phyloP scores from a whole-genome alignment of 139 green algal species.

The Pseudopediastrum boryanum region DNA sequence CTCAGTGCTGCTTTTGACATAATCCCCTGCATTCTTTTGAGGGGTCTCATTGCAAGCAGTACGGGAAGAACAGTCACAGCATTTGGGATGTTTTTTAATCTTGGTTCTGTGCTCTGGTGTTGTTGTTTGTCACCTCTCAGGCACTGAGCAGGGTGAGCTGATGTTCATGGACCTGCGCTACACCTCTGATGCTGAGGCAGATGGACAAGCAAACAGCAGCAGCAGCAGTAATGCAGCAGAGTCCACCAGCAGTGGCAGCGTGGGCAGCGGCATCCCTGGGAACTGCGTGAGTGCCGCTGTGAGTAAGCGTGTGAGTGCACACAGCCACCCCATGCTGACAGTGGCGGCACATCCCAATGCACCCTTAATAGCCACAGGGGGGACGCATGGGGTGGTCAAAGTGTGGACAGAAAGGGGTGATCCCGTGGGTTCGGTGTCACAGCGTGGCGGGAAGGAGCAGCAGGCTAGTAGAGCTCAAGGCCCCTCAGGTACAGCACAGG shows the following conservation, averaged over 20 bases:
- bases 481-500: not conserved
- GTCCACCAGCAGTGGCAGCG: not conserved
- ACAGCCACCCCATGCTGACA: slow-evolving; percentile 71
- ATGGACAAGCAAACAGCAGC: not conserved
- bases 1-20: no score
- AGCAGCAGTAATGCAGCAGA: slow-evolving; percentile 12
- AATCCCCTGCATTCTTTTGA: no score
- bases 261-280: not conserved
- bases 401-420: slow-evolving; percentile 69
- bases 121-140: not conserved
- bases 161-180: slow-evolving; percentile 82
- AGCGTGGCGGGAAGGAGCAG: not conserved
- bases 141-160: slow-evolving; percentile 61
- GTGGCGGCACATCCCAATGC: slow-evolving; percentile 81
- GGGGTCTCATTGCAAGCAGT: no score
- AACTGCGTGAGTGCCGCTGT: slow-evolving; percentile 35
- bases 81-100: no score
- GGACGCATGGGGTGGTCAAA: slow-evolving; percentile 76
- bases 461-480: not conserved
- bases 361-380: slow-evolving; percentile 81
- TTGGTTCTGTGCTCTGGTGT: no score
- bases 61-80: no score
- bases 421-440: slow-evolving; percentile 49
- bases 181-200: slow-evolving; percentile 32
- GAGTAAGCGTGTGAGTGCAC: slow-evolving; percentile 73